Conservation (phyloP, 345 rosid species). For the Litchi chinensis region DNA sequence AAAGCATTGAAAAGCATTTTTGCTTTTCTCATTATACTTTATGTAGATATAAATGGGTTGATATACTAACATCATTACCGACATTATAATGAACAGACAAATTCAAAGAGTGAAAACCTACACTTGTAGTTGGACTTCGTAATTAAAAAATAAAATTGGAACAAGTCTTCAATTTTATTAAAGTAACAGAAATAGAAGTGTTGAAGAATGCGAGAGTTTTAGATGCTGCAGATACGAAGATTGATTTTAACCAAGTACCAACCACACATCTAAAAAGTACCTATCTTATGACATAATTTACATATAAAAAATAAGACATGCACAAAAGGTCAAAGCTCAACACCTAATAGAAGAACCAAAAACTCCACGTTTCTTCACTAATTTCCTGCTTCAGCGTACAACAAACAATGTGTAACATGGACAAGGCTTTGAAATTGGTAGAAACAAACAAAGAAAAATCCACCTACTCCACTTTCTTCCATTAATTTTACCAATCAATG, state of each 20-base stretch:
- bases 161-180: not conserved
- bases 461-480: conserved; percentile 4
- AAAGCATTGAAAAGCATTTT: not conserved
- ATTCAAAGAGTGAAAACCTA: not conserved
- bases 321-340: not conserved
- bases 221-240: not conserved
- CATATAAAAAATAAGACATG: not conserved
- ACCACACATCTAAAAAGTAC: conserved; percentile 16
- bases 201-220: not conserved
- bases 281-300: not conserved
- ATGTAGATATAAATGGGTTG: not conserved
- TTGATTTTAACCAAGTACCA: conserved; percentile 12
- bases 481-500: not conserved
- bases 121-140: not conserved
- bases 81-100: not conserved
- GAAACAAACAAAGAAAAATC: conserved; percentile 12
- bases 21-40: not conserved
- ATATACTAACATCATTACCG: not conserved
- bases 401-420: not conserved
- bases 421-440: not conserved
- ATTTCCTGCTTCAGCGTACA: not conserved
- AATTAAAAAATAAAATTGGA: not conserved
- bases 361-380: not conserved
- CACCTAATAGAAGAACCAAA: conserved; percentile 1
- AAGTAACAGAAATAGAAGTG: not conserved